These are phyloP conservation scores for Boletus fagicola DNA, from an alignment of 768 basidiomycete genomes.

Conservation along the genomic window DNA sequence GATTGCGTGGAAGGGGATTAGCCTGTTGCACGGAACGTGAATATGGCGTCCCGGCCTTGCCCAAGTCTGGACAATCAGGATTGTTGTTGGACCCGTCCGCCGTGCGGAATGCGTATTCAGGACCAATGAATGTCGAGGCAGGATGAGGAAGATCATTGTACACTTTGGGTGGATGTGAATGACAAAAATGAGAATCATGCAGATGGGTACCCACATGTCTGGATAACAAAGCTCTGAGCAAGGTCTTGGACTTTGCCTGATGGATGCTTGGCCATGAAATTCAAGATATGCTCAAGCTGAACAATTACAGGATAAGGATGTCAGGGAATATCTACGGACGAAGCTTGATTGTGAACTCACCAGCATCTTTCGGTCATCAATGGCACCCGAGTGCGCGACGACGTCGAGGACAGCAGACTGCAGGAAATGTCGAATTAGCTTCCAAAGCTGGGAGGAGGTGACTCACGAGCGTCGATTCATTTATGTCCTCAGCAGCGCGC, in stretches of 20 bases:
- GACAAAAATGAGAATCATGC: background rate
- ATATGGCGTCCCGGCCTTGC: constrained; percentile 77
- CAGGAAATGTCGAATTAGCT: background rate
- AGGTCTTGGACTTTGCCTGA: constrained; percentile 43
- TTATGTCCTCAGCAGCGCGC: constrained; percentile 32
- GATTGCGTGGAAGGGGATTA: constrained; percentile 61
- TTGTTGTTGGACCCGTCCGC: constrained; percentile 84
- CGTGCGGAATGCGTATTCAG: constrained; percentile 60
- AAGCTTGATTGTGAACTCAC: constrained; percentile 40
- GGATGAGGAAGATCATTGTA: constrained; percentile 85
- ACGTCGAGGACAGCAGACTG: constrained; percentile 64
- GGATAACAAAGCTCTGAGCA: constrained; percentile 40
- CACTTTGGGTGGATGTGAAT: constrained; percentile 40
- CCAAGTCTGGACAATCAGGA: constrained; percentile 62
- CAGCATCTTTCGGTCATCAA: constrained; percentile 77
- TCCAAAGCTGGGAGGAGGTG: rapidly evolving
- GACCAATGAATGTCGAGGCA: constrained; percentile 63
- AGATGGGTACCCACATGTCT: constrained; percentile 49
- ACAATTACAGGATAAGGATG: background rate
- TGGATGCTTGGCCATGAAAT: constrained; percentile 59
- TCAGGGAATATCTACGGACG: background rate
- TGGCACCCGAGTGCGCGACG: constrained; percentile 53
- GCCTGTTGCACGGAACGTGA: constrained; percentile 77
- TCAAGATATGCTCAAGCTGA: constrained; percentile 71
- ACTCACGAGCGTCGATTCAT: constrained; percentile 29